A percentile compares a stretch with the other conserved stretches of the same genome.
These are phyloP conservation scores for Colletotrichum falcatum DNA, from an alignment of 2,329 filamentous ascomycete genomes.

Conservation along the genomic window DNA sequence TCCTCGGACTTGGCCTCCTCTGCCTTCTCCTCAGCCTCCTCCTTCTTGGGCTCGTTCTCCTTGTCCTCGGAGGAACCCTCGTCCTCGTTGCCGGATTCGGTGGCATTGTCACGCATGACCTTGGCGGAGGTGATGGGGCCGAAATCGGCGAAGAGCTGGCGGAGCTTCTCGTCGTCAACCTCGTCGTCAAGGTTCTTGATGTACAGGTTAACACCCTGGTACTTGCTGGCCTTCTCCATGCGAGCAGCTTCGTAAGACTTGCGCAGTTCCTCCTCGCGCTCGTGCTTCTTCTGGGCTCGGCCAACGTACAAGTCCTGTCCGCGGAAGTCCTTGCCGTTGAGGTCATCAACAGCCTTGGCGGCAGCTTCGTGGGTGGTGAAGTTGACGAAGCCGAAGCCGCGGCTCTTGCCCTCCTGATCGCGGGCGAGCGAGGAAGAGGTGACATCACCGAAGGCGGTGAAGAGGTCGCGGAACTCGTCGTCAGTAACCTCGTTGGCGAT, in stretches of 20 bases:
- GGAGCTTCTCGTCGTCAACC: conserved; percentile 96
- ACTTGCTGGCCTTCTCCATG: conserved; percentile 98
- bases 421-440: conserved; percentile 95
- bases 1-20: conserved; percentile 60
- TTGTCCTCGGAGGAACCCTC: conserved; percentile 65
- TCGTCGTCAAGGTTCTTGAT: conserved; percentile 99
- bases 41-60: conserved; percentile 57
- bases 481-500: conserved; percentile 86
- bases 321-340: conserved; percentile 92
- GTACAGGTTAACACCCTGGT: conserved; percentile 99
- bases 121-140: conserved; percentile 98
- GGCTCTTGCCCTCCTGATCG: conserved; percentile 90
- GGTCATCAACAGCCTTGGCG: conserved; percentile 85
- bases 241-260: conserved; percentile 98
- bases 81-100: conserved; percentile 67
- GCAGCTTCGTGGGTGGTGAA: conserved; percentile 93
- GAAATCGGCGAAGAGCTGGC: conserved; percentile 90
- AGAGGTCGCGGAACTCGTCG: conserved; percentile 93
- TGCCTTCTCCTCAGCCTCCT: conserved; percentile 56
- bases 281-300: conserved; percentile 99
- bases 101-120: conserved; percentile 90
- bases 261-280: conserved; percentile 98
- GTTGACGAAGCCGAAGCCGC: conserved; percentile 97
- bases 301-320: conserved; percentile 98
- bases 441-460: conserved; percentile 92